Base-by-base conservation (phyloP, 495 filamentous ascomycete genomes). In the Darksidea phi region DNA sequence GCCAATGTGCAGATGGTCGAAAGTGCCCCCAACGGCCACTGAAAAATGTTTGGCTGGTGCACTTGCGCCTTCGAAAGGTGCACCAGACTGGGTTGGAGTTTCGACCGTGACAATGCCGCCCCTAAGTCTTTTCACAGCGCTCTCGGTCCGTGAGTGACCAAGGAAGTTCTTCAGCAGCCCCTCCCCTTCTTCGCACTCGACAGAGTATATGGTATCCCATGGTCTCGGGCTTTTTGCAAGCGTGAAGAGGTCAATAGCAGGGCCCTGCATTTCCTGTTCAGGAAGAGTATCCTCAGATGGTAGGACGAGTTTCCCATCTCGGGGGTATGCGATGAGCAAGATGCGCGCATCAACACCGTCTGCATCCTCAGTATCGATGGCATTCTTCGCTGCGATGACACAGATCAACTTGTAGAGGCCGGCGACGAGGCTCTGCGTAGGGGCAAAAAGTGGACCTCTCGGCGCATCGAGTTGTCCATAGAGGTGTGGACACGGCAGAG, bases 1-100 rank as follows among this genome's bases (percentile, higher is more conserved):
- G n/a, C 94, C 94, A 25, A 89, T 82, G 70, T 97, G 94, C 37
- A 98, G 83, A 74, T 97, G 90, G 73, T 98, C 94, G 71, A 97
- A 98, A 3, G 94, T 97, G 18, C 94, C 94, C 42, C 93, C 94
- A 32, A 97, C 85, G n/a, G 83, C 85, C 32, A 95, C 87, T 17
- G 81, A 79, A 62, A 73, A 70, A 70, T 86, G 80, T 46, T 46
- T 72, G 73, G 66, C 26, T 70, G 54, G 26, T 59, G 61, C 45
- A 57, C 38, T 28, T 0, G 15, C 48, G 17, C 50, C 20, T 18
- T 48, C 26, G 38, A 47, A 12, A 20, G 57, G n/a, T 17, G 49
- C 28, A 20, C 25, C 34, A 52, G 38, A 15, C 24, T 21, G 13
- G 15, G 20, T 17, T 12, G 46, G 34, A 20, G 41, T 6, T 12